phyloP scores from a whole-genome alignment of 306 rosid genomes.

The Inga leiocalycina region DNA sequence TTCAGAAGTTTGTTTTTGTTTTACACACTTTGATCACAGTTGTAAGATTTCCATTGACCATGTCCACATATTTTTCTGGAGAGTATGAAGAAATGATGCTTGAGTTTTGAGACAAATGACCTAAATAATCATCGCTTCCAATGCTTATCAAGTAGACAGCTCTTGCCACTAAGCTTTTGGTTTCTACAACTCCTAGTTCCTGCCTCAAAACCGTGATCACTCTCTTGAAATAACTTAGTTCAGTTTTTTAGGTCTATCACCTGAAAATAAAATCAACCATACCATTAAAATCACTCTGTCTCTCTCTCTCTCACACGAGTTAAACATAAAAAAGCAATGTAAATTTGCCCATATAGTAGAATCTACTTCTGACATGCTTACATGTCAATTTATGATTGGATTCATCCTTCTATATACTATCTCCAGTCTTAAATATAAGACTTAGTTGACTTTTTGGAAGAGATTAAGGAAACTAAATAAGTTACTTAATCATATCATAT shows the following conservation, averaged over 20 bases:
- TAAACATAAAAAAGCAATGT: neutral
- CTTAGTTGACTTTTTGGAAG: no score
- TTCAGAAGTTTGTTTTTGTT: neutral
- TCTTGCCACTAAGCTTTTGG: constrained; percentile 46
- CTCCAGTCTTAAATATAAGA: neutral
- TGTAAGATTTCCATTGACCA: constrained; percentile 75
- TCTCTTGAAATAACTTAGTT: constrained; percentile 52
- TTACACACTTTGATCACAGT: constrained; percentile 57
- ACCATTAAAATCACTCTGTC: neutral
- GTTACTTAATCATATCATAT: no score
- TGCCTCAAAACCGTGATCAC: constrained; percentile 48
- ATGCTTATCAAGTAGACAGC: constrained; percentile 67
- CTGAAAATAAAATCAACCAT: constrained; percentile 33
- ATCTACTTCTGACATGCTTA: neutral
- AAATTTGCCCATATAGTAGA: neutral
- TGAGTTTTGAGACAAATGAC: constrained; percentile 46
- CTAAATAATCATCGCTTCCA: constrained; percentile 68
- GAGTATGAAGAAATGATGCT: constrained; percentile 40
- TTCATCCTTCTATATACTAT: neutral
- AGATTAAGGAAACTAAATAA: no score
- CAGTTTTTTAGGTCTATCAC: constrained; percentile 60
- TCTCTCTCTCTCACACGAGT: no score
- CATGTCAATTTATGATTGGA: neutral
- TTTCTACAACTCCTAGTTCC: constrained; percentile 36
- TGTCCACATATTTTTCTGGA: constrained; percentile 45